A percentile compares a stretch with the other conserved stretches of the same genome.
Evolutionary conservation across 202 grass and related monocot species (phyloP).

Genomic region (Setaria italica): DNA sequence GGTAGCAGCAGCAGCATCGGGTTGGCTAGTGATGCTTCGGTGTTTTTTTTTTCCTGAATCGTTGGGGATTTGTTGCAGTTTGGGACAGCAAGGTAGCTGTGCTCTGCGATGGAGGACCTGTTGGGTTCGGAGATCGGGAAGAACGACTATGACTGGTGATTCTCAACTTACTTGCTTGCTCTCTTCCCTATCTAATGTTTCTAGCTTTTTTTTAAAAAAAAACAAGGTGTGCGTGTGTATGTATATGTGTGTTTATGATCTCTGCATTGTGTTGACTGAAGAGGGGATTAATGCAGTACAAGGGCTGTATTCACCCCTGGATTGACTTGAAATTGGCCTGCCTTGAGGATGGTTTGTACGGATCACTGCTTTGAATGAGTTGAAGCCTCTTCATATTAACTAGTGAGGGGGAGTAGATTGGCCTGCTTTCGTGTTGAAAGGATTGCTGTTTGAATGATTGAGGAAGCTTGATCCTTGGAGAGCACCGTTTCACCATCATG

Average conservation of each 20-base stretch:
- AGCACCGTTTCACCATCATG: not conserved
- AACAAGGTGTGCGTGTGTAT: not conserved
- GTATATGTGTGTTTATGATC: not conserved
- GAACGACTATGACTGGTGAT: constrained; percentile 99
- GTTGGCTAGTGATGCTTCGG: not conserved
- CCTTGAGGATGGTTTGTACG: not conserved
- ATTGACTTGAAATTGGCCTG: not conserved
- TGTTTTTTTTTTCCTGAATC: not conserved
- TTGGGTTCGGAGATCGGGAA: constrained; percentile 86
- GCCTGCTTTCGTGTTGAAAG: not conserved
- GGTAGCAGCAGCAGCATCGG: not conserved
- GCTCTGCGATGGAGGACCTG: constrained; percentile 79
- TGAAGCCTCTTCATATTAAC: constrained; percentile 10
- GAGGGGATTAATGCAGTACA: constrained; percentile 23
- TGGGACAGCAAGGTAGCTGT: not conserved
- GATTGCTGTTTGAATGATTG: not conserved
- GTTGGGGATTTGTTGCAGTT: constrained; percentile 26
- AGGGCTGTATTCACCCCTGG: not conserved
- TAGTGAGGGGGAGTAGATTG: not conserved
- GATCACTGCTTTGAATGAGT: not conserved
- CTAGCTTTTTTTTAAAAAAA: not conserved
- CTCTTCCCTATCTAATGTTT: not conserved
- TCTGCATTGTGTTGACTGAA: not conserved
- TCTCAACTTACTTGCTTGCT: not conserved
- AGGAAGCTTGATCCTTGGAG: constrained; percentile 20